Conservation (phyloP, 2,329 filamentous ascomycete species). For the Cordyceps tenuipes region DNA sequence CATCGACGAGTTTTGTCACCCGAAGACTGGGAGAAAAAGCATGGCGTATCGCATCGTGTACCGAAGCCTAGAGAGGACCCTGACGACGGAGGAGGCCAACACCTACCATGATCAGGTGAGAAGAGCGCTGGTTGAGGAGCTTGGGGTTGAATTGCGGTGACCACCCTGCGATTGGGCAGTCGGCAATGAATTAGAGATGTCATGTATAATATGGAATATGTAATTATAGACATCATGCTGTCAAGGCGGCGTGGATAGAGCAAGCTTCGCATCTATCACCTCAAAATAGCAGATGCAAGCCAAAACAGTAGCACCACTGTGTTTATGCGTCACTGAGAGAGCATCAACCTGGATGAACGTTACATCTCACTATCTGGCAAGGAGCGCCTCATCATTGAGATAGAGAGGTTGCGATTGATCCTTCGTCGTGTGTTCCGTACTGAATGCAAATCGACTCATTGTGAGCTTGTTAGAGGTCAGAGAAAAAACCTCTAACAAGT, state of each 20-base stretch:
- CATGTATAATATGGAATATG: neutral
- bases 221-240: neutral
- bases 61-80: conserved; percentile 79
- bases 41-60: conserved; percentile 92
- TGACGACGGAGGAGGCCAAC: conserved; percentile 78
- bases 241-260: too few species aligned
- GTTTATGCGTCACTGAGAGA: conserved; percentile 22
- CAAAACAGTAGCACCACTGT: conserved; percentile 22
- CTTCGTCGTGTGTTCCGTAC: conserved; percentile 13
- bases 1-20: conserved; percentile 81
- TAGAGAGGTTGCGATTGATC: conserved; percentile 20
- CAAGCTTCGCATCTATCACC: too few species aligned
- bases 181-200: neutral
- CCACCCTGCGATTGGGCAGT: too few species aligned
- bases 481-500: neutral
- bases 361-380: conserved; percentile 22
- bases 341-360: conserved; percentile 21
- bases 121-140: conserved; percentile 53
- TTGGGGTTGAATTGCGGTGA: conserved; percentile 59
- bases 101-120: conserved; percentile 62
- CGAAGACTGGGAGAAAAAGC: conserved; percentile 73
- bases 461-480: too few species aligned
- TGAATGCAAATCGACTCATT: too few species aligned
- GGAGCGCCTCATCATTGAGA: conserved; percentile 24
- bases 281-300: too few species aligned